Evolutionary conservation across 257 asterid genomes (phyloP).

Genomic region (Euphrasia confusa): DNA sequence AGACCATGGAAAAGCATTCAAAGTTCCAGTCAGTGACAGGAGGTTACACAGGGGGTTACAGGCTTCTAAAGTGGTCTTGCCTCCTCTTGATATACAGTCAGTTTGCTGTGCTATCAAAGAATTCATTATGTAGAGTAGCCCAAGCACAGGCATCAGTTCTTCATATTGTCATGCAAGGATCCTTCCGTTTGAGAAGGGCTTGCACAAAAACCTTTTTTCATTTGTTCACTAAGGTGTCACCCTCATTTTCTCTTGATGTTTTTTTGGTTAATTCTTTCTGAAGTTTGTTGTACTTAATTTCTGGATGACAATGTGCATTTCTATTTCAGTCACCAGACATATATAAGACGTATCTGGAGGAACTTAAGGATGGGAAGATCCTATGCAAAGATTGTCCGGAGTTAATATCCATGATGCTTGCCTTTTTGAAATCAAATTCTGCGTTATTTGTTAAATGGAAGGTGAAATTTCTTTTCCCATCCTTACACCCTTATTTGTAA

Average conservation of each 20-base stretch:
- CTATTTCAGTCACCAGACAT: conserved; percentile 69
- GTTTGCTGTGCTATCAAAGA: conserved; percentile 67
- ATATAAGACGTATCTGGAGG: conserved; percentile 64
- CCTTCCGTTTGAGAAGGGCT: conserved; percentile 63
- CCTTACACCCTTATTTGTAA: conserved; percentile 10
- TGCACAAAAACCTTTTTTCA: conserved; percentile 52
- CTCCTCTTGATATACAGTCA: conserved; percentile 65
- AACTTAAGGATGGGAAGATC: conserved; percentile 65
- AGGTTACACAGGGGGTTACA: conserved; percentile 62
- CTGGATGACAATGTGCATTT: conserved; percentile 21
- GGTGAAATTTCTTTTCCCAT: conserved; percentile 37
- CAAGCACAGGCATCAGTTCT: conserved; percentile 76
- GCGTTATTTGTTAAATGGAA: conserved; percentile 57
- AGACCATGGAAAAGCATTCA: conserved; percentile 83
- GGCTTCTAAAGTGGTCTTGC: conserved; percentile 88
- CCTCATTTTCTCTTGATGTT: conserved; percentile 17
- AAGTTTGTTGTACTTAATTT: conserved; percentile 18
- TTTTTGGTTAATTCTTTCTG: conserved; percentile 22
- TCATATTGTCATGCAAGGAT: conserved; percentile 64
- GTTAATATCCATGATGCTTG: conserved; percentile 58
- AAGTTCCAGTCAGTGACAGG: conserved; percentile 59
- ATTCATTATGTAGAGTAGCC: conserved; percentile 69
- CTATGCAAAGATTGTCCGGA: conserved; percentile 70
- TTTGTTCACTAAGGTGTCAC: conserved; percentile 66
- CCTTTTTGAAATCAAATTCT: conserved; percentile 47